phyloP scores from a whole-genome alignment of 257 asterid species.

The Salvia hispanica region DNA sequence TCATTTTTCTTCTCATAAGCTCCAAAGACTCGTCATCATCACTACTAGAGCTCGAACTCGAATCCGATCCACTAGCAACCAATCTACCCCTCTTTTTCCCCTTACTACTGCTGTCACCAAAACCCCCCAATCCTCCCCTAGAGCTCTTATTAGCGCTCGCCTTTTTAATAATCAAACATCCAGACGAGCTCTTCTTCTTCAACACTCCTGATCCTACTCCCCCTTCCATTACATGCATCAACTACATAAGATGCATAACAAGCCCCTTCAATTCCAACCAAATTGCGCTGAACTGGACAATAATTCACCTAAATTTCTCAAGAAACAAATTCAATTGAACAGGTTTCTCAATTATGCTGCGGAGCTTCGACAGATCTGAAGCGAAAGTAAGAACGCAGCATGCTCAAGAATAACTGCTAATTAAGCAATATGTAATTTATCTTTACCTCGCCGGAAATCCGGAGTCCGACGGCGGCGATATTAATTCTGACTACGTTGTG shows the following conservation, averaged over 20 bases:
- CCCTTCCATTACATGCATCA: slow-evolving; percentile 65
- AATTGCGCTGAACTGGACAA: slow-evolving; percentile 37
- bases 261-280: slow-evolving; percentile 39
- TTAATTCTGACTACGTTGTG: slow-evolving; percentile 29
- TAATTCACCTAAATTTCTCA: slow-evolving; percentile 20
- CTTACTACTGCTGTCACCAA: slow-evolving; percentile 40
- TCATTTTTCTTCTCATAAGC: slow-evolving; percentile 57
- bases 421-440: slow-evolving; percentile 24
- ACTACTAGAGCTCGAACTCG: slow-evolving; percentile 38
- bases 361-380: slow-evolving; percentile 63
- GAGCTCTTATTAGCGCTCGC: slow-evolving; percentile 42
- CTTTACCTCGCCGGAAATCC: slow-evolving; percentile 36
- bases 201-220: slow-evolving; percentile 73
- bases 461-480: slow-evolving; percentile 28
- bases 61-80: slow-evolving; percentile 49
- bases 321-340: slow-evolving; percentile 9
- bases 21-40: slow-evolving; percentile 60
- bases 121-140: slow-evolving; percentile 42
- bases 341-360: slow-evolving; percentile 28
- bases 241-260: slow-evolving; percentile 37
- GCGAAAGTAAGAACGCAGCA: slow-evolving; percentile 35
- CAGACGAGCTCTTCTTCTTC: slow-evolving; percentile 83
- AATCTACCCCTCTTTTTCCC: slow-evolving; percentile 59
- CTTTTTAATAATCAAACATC: slow-evolving; percentile 82
- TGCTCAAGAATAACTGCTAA: slow-evolving; percentile 9